Base-by-base conservation (phyloP, 140 eudicot species). In the Ambrosia hybrid region DNA sequence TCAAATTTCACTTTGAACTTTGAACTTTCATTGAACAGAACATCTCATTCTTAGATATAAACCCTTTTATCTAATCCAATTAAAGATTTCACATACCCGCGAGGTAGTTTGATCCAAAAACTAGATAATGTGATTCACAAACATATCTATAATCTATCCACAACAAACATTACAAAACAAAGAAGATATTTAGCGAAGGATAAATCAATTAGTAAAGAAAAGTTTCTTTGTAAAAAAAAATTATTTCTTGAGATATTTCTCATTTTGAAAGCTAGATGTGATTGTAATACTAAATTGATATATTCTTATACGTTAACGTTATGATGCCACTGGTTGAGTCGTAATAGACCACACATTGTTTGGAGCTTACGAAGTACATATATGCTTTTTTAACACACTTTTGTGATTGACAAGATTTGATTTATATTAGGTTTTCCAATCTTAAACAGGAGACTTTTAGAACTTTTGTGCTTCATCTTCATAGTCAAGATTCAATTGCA, bases 401-500 rank as follows among this genome's bases (percentile, higher is more conserved):
- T 52, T 13, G 38, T 30, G n/a, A 49, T 52, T 14, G 51, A 69
- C 64, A 69, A 69, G 34, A 61, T 10, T 33, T 61, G 45, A 37
- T 39, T 39, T 39, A n/a, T 14, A 15, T 16, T 63, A 8, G 68
- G 68, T 41, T 39, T 39, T 65, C 9, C 11, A 3, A 65, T 65
- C 70, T 15, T 15, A 15, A 6, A 14, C 34, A 15, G 26, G 41
- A 38, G 8, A 4, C 34, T 39, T 36, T 62, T 52, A 15, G 21
- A 56, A 38, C 17, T 73, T 30, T 39, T 39, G 70, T 65, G 52
- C 51, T 38, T 30, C 36, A 48, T 14, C 36, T 15, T 33, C 8
- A 4, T 46, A 57, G 49, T 63, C 10, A 51, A 73, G 64, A 51
- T 73, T 36, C 78, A 51, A 51, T 73, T 10, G 61, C 53, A 37